Evolutionary conservation across 768 basidiomycete genomes (phyloP), one percentile per base, ranked within the genome.

Genomic region (Melanogaster broomeanus): DNA sequence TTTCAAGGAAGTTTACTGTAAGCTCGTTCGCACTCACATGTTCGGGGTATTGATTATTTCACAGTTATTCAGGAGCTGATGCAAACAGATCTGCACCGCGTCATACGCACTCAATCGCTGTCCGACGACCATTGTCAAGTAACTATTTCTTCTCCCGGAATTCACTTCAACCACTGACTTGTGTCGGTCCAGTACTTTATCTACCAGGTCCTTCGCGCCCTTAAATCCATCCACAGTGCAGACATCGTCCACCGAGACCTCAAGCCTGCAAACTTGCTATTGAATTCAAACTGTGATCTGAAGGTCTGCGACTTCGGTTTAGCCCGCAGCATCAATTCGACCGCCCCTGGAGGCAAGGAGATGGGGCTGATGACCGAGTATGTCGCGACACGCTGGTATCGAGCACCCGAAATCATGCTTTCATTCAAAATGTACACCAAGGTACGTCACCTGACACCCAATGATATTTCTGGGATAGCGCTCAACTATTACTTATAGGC

Each of bases 381-480:
- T 61, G 93, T 96, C 47, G 92, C 93, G 2, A 95, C 93, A 46
- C 74, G 93, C 48, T 95, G 91, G 93, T 96, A 94, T 67, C 83
- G 91, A 42, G 93, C 93, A 0, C 92, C 92, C 0, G 93, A 96
- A 69, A 93, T 95, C 65, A 96, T 96, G 93, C 76, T 94, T 45
- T 90, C 88, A 3, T 94, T 93, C 82, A 91, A 92, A 74, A 88
- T 88, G 84, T 87, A 88, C 65, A 86, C 85, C 50, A 86, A 86
- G 76, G 85, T 83, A 56, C 18, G 55, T 24, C 33, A 30, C 21
- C 34, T 47, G 46, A 30, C 27, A 33, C 41, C 33, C 46, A 41
- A 53, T 55, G 24, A 55, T 37, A 48, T 55, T 22, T 57, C 56
- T 33, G 7, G 19, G 30, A 33, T 12, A 25, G 48, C 42, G 31